A percentile compares a stretch with the other conserved stretches of the same genome.
phyloP scores from a whole-genome alignment of 2,329 filamentous ascomycete genomes.

The Trichoderma guizhouense region DNA sequence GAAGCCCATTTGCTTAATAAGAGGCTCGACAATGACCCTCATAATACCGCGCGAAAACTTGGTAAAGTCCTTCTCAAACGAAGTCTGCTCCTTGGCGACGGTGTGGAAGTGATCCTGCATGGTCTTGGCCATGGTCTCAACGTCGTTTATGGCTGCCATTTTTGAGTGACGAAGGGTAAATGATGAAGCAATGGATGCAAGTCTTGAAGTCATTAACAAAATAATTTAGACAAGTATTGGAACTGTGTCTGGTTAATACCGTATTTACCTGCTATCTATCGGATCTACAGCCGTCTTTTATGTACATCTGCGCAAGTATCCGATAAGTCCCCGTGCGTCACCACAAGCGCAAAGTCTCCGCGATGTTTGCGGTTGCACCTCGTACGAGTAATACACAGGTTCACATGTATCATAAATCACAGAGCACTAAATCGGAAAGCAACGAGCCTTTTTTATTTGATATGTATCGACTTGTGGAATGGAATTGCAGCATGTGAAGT shows the following conservation, averaged over 20 bases:
- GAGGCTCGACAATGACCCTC: conserved; percentile 20
- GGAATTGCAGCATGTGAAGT: background rate
- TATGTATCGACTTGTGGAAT: background rate
- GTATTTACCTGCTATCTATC: background rate
- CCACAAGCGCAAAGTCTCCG: background rate
- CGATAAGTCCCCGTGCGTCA: conserved; percentile 25
- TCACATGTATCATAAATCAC: background rate
- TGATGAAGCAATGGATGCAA: background rate
- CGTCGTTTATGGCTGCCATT: conserved; percentile 7
- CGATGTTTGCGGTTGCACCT: background rate
- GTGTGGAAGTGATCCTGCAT: conserved; percentile 18
- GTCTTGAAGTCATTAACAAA: background rate
- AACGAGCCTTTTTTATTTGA: background rate
- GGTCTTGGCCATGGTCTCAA: conserved; percentile 6
- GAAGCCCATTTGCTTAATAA: conserved; percentile 29
- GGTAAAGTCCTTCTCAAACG: conserved; percentile 15
- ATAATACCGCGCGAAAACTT: conserved; percentile 22
- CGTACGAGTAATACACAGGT: background rate
- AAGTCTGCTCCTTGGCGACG: background rate
- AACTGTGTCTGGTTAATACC: background rate
- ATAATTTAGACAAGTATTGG: background rate
- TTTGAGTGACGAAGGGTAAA: background rate
- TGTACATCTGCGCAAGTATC: conserved; percentile 25
- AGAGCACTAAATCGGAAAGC: background rate
- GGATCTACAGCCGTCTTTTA: background rate